A percentile compares a stretch with the other conserved stretches of the same genome.
These are phyloP conservation scores for Amylocystis lapponica DNA, from an alignment of 768 basidiomycete species.

Conservation along the genomic window DNA sequence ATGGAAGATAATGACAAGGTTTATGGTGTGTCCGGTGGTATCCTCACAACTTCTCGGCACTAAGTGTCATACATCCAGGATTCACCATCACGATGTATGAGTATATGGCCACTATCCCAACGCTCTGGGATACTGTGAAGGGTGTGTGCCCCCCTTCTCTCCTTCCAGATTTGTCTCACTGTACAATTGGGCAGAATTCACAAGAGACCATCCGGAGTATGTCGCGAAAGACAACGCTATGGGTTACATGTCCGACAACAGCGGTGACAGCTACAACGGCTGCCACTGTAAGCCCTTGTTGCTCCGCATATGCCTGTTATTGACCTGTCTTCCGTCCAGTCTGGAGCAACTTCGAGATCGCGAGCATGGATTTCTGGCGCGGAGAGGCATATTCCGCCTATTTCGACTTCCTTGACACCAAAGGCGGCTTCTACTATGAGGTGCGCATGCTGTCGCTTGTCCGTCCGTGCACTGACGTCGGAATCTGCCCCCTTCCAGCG, in stretches of 20 bases:
- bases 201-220: conserved; percentile 46
- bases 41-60: too few species aligned
- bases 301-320: background rate
- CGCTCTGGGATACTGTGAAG: conserved; percentile 55
- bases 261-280: conserved; percentile 55
- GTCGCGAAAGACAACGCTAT: conserved; percentile 54
- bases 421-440: conserved; percentile 92
- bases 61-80: conserved; percentile 50
- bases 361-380: conserved; percentile 85
- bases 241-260: conserved; percentile 60
- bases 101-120: conserved; percentile 56
- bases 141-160: conserved; percentile 32
- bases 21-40: conserved; percentile 54
- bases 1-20: conserved; percentile 68
- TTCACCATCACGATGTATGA: conserved; percentile 66
- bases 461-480: background rate
- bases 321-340: conserved; percentile 25
- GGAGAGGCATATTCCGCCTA: conserved; percentile 77
- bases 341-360: conserved; percentile 78
- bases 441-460: conserved; percentile 26
- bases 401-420: conserved; percentile 75
- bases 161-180: conserved; percentile 32
- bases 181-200: conserved; percentile 41
- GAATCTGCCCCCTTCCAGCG: conserved; percentile 26
- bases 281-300: conserved; percentile 35